These are phyloP conservation scores for Penicillium robsamsonii DNA, from an alignment of 495 filamentous ascomycete genomes.

Conservation along the genomic window DNA sequence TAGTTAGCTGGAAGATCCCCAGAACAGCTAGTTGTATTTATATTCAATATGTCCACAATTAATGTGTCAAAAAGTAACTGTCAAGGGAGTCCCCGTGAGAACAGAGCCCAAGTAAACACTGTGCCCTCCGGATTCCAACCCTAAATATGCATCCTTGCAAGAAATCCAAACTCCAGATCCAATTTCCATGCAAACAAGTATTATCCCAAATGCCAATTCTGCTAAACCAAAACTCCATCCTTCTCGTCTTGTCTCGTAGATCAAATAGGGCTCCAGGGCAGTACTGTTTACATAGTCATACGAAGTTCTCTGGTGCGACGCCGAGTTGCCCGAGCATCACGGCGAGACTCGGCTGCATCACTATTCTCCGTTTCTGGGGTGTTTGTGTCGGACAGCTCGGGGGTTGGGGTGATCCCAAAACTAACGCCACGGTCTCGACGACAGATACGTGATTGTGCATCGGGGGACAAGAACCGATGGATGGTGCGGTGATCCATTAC, in stretches of 20 bases:
- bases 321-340: constrained; percentile 39
- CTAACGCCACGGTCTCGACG: constrained; percentile 45
- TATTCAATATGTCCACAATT: neutral
- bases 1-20: neutral
- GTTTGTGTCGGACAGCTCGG: constrained; percentile 39
- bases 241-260: constrained; percentile 1
- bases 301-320: constrained; percentile 36
- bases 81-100: neutral
- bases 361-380: constrained; percentile 38
- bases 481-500: constrained; percentile 70
- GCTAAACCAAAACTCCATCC: constrained; percentile 15
- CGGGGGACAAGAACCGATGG: constrained; percentile 64
- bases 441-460: constrained; percentile 61
- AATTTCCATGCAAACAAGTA: constrained; percentile 3
- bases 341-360: constrained; percentile 33
- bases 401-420: constrained; percentile 39
- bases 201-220: constrained; percentile 1
- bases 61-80: neutral
- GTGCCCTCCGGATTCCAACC: neutral
- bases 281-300: constrained; percentile 39
- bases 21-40: neutral
- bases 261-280: neutral
- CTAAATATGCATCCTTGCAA: constrained; percentile 7
- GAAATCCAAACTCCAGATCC: constrained; percentile 6
- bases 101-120: neutral